phyloP scores from a whole-genome alignment of 2,329 filamentous ascomycete genomes.

The Dryadomyces quercivorus region DNA sequence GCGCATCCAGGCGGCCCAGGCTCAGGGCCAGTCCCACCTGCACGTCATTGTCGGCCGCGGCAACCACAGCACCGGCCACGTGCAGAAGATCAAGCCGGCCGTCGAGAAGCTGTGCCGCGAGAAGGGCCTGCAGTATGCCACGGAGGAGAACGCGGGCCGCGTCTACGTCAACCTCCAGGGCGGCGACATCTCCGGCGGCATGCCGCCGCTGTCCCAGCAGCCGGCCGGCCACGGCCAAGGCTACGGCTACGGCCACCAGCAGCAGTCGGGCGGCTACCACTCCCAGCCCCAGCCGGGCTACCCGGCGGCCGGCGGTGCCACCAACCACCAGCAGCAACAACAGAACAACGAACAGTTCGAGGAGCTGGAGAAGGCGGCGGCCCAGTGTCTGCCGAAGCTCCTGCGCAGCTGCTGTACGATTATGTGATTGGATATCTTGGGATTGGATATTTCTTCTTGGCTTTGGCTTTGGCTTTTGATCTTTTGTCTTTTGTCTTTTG shows the following conservation, averaged over 20 bases:
- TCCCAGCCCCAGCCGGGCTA: constrained; percentile 24
- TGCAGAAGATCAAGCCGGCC: constrained; percentile 92
- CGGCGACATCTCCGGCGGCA: constrained; percentile 36
- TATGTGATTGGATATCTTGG: constrained; percentile 39
- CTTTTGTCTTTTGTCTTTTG: not conserved
- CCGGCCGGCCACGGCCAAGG: constrained; percentile 28
- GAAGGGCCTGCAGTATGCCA: constrained; percentile 68
- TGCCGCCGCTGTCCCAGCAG: constrained; percentile 32
- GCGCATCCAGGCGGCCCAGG: constrained; percentile 66
- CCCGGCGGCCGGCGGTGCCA: constrained; percentile 28
- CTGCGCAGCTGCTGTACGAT: constrained; percentile 57
- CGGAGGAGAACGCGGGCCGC: constrained; percentile 79
- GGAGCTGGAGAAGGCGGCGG: constrained; percentile 31
- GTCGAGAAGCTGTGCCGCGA: constrained; percentile 81
- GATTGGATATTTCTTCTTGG: not conserved
- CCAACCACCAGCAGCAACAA: constrained; percentile 24
- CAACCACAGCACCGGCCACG: constrained; percentile 68
- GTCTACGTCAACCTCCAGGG: constrained; percentile 83
- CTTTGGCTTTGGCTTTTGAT: not conserved
- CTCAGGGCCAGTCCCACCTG: constrained; percentile 65
- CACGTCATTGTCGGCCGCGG: constrained; percentile 96
- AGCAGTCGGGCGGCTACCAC: constrained; percentile 9
- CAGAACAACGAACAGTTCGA: constrained; percentile 45
- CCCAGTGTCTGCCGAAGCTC: constrained; percentile 44
- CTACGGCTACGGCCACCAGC: constrained; percentile 25